Base-by-base conservation (phyloP, 73 alveolate genomes). In the Uronychia setigera region DNA sequence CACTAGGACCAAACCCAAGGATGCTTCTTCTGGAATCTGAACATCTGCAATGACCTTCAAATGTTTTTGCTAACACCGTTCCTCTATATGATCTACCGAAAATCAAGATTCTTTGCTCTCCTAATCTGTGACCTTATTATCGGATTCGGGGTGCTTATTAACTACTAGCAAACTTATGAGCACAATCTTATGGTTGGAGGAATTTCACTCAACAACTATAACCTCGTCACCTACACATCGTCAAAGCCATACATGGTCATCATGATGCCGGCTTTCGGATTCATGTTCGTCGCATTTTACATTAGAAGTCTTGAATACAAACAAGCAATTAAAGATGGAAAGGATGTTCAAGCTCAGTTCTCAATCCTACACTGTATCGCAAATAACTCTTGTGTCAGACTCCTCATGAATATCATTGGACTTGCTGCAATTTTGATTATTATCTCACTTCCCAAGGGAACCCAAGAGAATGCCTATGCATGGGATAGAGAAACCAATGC, bases 1-100 rank as follows among this genome's bases (percentile, higher is more conserved):
- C 79, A 46, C 77, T 19, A 58, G 76, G 92, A 78, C 32, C 83
- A 74, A 11, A 86, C 81, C 0, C 78, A 79, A 78, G 92, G 92
- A 13, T 86, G 92, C 78, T 27, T 86, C 77, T 86, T 59, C 74
- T 86, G 92, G 67, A 46, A 46, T 19, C 19, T 46, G 67, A 46
- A 46, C 19, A 5, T 46, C n/a, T 46, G 67, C 67, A 46, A 46
- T 19, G 67, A 46, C 67, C 67, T 46, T 46, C 67, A 46, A 46
- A 5, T 46, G n/a, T 46, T 46, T 19, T 19, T 46, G n/a, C 67
- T 46, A 19, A 46, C 67, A 11, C 67, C 67, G n/a, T 46, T 46
- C 67, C 67, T 46, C 67, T 46, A 46, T 19, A 46, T 46, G 67
- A 46, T 46, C 67, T 46, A 46, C 67, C 5, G 19, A 46, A 19